phyloP scores from a whole-genome alignment of 352 stramenopile genomes.

The Peronospora farinosa region DNA sequence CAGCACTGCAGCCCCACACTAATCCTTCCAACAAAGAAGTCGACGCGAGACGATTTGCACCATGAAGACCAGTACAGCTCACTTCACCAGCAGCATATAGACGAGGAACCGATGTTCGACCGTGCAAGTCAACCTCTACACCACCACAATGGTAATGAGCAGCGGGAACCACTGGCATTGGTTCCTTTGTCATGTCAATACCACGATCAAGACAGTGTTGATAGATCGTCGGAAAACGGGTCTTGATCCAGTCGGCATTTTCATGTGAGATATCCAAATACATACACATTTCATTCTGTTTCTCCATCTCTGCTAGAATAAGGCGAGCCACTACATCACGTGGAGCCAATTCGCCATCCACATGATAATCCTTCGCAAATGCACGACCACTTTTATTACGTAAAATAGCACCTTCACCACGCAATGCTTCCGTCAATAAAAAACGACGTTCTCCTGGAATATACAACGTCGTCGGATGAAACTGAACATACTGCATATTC shows the following conservation, averaged over 20 bases:
- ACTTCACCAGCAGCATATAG: slow-evolving; percentile 91
- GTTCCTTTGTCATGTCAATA: slow-evolving; percentile 88
- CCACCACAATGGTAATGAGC: slow-evolving; percentile 94
- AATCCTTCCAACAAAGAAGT: slow-evolving; percentile 92
- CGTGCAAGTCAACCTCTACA: slow-evolving; percentile 85
- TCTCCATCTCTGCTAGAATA: slow-evolving; percentile 88
- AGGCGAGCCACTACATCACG: slow-evolving; percentile 90
- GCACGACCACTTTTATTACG: slow-evolving; percentile 62
- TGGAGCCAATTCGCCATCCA: slow-evolving; percentile 88
- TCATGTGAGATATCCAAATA: slow-evolving; percentile 91
- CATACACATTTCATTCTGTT: slow-evolving; percentile 76
- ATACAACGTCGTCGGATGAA: slow-evolving; percentile 93
- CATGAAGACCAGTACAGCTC: slow-evolving; percentile 91
- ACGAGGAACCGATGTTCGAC: slow-evolving; percentile 66
- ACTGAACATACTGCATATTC: slow-evolving; percentile 96
- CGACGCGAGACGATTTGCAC: slow-evolving; percentile 90
- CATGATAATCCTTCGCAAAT: slow-evolving; percentile 91
- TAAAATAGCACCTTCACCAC: slow-evolving; percentile 89
- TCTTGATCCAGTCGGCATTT: slow-evolving; percentile 74
- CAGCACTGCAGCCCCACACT: slow-evolving; percentile 89
- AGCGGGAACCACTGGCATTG: slow-evolving; percentile 88
- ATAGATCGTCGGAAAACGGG: slow-evolving; percentile 86
- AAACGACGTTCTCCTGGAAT: slow-evolving; percentile 87
- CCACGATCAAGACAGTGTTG: slow-evolving; percentile 67
- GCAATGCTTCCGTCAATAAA: slow-evolving; percentile 89